Evolutionary conservation across 257 asterid species (phyloP), one percentile per base, ranked within the genome.

Genomic region (Solanum pinnatisectum): DNA sequence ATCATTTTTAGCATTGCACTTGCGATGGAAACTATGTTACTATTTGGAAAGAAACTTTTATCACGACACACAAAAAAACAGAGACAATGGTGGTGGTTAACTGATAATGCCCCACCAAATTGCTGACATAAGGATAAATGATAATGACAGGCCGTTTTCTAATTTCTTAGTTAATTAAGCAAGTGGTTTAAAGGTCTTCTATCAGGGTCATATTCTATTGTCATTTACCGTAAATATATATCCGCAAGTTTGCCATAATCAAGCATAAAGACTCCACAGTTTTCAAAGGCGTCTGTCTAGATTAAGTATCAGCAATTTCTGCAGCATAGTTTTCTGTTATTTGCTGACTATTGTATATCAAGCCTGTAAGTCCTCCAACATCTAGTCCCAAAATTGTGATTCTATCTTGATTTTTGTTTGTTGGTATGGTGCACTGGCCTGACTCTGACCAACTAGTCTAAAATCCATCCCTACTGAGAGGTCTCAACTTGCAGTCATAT

Each of bases 401-500:
- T 87, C 35, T 79, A 68, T 71, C 70, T 74, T 90, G 65, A 35
- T 63, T 16, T 46, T 87, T 88, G 72, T 83, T 86, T 81, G 68
- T 81, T 46, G 16, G 13, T 16, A 81, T 5, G 30, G 85, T 81
- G 84, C 78, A 1, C 74, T 22, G 32, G n/a, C 1, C 39, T 22
- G 63, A n/a, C 33, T 18, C 39, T 27, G 63, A n/a, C 39, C 60
- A n/a, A 72, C 72, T 39, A 63, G 13, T 44, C 9, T 70, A 46
- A 30, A 10, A 1, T 49, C 70, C 1, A 30, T 79, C 10, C 39
- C 9, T 25, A 42, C 23, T 39, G n/a, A 8, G 60, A 42, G 87
- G 78, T 36, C 27, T 36, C 44, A 30, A 42, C n/a, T 70, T 70
- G 22, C 15, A 25, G 68, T 70, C 39, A 0, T 70, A 10, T 44